phyloP scores from a whole-genome alignment of 2,329 filamentous ascomycete species.

The Verticillium albo-atrum region DNA sequence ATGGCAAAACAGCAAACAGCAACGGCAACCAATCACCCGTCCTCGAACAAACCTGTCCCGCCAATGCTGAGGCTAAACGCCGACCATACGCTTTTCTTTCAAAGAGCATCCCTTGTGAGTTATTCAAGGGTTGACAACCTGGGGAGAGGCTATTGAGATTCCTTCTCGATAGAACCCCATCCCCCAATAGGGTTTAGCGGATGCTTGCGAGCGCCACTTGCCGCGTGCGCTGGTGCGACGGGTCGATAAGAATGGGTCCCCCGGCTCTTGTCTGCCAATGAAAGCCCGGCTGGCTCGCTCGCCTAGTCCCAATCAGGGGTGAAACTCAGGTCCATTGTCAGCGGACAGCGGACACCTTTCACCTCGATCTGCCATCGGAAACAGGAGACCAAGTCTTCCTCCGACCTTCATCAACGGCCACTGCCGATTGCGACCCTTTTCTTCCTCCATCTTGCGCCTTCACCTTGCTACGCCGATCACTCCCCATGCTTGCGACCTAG shows the following conservation, averaged over 20 bases:
- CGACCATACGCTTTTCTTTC: too few relatives aligned
- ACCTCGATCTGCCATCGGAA: neutral
- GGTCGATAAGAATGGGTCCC: neutral
- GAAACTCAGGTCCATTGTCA: neutral
- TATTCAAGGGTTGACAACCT: neutral
- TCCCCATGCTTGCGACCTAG: constrained; percentile 5
- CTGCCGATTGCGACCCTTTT: neutral
- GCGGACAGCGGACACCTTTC: neutral
- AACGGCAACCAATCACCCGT: too few relatives aligned
- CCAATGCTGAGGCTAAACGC: too few relatives aligned
- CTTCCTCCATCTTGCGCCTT: neutral
- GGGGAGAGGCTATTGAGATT: neutral
- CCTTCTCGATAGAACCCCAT: neutral
- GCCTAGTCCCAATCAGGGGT: neutral
- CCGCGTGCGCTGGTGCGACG: neutral
- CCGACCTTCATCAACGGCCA: neutral
- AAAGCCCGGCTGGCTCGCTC: neutral
- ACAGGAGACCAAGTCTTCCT: neutral
- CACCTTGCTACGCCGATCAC: too few relatives aligned
- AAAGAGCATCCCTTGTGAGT: too few relatives aligned
- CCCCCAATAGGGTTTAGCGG: neutral
- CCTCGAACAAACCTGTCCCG: too few relatives aligned
- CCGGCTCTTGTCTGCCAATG: neutral
- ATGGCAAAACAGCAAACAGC: too few relatives aligned
- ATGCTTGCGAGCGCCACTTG: neutral